These are phyloP conservation scores for Diddensiella santjacobensis DNA, from an alignment of 805 yeast genomes.

Conservation along the genomic window DNA sequence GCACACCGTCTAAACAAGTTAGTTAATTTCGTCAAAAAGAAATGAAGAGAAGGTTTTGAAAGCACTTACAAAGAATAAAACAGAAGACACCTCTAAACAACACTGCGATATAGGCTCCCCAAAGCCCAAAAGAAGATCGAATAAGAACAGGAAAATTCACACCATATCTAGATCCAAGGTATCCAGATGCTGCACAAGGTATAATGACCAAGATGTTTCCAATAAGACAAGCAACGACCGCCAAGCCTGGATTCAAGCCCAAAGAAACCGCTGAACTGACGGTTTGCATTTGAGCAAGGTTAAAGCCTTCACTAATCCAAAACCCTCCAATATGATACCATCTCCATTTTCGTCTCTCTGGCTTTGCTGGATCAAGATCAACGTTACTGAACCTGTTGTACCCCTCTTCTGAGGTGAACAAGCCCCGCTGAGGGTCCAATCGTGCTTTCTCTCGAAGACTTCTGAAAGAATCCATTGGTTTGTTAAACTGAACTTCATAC, in stretches of 20 bases:
- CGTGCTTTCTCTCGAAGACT: not conserved
- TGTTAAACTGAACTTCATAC: too few relatives aligned
- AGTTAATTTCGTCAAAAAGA: too few relatives aligned
- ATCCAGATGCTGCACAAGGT: slow-evolving; percentile 15
- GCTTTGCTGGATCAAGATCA: slow-evolving; percentile 17
- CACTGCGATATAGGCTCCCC: slow-evolving; percentile 20
- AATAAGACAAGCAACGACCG: slow-evolving; percentile 16
- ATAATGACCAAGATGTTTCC: slow-evolving; percentile 16
- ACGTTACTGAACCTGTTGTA: slow-evolving; percentile 12
- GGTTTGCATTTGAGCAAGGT: slow-evolving; percentile 15
- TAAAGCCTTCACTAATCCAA: slow-evolving; percentile 17
- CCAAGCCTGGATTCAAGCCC: slow-evolving; percentile 18
- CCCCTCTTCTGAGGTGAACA: slow-evolving; percentile 7
- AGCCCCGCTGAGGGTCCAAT: not conserved
- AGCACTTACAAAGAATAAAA: slow-evolving; percentile 11
- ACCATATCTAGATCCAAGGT: slow-evolving; percentile 11
- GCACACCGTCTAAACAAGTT: slow-evolving; percentile 16
- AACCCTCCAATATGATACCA: slow-evolving; percentile 20
- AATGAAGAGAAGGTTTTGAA: not conserved
- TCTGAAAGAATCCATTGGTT: not conserved
- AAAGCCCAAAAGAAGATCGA: slow-evolving; percentile 15
- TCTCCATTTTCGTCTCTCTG: slow-evolving; percentile 16
- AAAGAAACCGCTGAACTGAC: slow-evolving; percentile 18
- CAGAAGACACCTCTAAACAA: slow-evolving; percentile 20
- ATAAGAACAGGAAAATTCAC: slow-evolving; percentile 17